phyloP scores from a whole-genome alignment of 2,329 filamentous ascomycete species.

The Sporothrix luriei region DNA sequence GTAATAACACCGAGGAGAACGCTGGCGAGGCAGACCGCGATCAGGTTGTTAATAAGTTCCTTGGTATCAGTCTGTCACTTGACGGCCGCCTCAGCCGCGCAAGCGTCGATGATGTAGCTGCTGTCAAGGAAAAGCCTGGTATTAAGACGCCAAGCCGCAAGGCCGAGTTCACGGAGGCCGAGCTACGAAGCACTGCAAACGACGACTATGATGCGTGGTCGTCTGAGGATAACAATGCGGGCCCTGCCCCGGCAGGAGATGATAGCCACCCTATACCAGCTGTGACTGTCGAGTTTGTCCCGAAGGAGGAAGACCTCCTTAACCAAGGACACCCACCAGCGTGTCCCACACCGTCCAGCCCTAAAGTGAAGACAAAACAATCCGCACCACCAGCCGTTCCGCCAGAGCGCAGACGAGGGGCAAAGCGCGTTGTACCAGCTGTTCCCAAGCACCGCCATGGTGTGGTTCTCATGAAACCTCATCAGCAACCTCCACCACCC shows the following conservation, averaged over 20 bases:
- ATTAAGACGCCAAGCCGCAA: conserved; percentile 76
- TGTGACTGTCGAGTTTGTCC: conserved; percentile 20
- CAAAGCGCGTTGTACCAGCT: conserved; percentile 55
- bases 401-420: conserved; percentile 35
- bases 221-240: not conserved
- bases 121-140: conserved; percentile 78
- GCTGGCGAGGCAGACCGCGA: conserved; percentile 11
- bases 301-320: conserved; percentile 14
- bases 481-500: conserved; percentile 24
- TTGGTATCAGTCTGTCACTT: conserved; percentile 71
- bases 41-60: conserved; percentile 57
- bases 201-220: conserved; percentile 12
- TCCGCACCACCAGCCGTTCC: conserved; percentile 5
- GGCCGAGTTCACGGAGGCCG: conserved; percentile 38
- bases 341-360: not conserved
- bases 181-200: not conserved
- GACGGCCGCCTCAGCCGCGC: conserved; percentile 68
- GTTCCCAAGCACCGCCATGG: conserved; percentile 62
- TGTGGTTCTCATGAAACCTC: conserved; percentile 44
- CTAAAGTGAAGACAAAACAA: not conserved
- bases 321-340: not conserved
- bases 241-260: not conserved
- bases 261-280: conserved; percentile 26
- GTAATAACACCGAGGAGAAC: conserved; percentile 34
- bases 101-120: conserved; percentile 76